phyloP scores from a whole-genome alignment of 2,329 filamentous ascomycete species.

The Pseudocercospora cruenta region DNA sequence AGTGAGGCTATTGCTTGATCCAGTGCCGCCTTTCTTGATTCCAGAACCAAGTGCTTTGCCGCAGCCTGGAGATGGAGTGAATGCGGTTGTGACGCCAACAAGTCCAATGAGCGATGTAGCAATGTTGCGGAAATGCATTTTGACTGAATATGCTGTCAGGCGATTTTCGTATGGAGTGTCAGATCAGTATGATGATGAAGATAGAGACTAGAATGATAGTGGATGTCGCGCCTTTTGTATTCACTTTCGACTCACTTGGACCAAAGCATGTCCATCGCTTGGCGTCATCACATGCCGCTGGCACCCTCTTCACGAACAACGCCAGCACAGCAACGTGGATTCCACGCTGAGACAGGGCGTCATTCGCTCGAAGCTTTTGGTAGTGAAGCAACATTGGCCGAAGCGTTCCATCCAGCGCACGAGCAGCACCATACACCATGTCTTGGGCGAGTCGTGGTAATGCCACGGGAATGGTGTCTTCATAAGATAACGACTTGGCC shows the following conservation, averaged over 20 bases:
- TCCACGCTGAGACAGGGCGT: constrained; percentile 6
- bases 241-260: not conserved
- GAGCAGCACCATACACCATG: not conserved
- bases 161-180: not conserved
- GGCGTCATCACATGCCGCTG: constrained; percentile 1
- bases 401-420: not conserved
- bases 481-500: not conserved
- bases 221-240: not conserved
- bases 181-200: not conserved
- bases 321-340: not conserved
- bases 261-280: not conserved
- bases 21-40: constrained; percentile 27
- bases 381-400: not conserved
- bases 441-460: not conserved
- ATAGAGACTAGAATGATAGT: not conserved
- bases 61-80: constrained; percentile 30
- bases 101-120: constrained; percentile 1
- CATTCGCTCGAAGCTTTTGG: not conserved
- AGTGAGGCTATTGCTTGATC: constrained; percentile 28
- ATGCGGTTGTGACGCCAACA: constrained; percentile 4
- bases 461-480: not conserved
- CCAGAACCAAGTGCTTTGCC: constrained; percentile 23
- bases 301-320: not conserved
- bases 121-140: not conserved
- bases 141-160: not conserved